A percentile compares a stretch with the other conserved stretches of the same genome.
These are phyloP conservation scores for Hypoxylon trugodes DNA, from an alignment of 495 filamentous ascomycete species.

Conservation along the genomic window DNA sequence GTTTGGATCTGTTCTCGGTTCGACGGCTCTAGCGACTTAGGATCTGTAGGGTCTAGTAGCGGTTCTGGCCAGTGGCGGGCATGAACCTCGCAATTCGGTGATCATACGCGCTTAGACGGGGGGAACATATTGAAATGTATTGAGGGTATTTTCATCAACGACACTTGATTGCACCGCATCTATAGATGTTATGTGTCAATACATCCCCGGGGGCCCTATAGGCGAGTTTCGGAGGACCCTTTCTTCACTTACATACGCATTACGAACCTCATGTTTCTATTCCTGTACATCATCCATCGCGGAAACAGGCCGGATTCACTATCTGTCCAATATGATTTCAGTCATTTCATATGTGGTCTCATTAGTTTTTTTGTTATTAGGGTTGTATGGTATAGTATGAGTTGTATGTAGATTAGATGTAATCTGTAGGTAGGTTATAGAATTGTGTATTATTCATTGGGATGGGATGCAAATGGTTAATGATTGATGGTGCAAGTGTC, in stretches of 20 bases:
- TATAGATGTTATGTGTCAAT: slow-evolving; percentile 31
- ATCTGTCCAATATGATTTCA: no score
- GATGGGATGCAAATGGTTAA: no score
- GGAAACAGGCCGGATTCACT: no score
- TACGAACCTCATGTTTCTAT: slow-evolving; percentile 28
- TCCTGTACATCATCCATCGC: slow-evolving; percentile 9
- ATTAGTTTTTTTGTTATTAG: no score
- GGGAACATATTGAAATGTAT: no score
- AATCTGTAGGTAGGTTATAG: no score
- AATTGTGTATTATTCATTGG: no score
- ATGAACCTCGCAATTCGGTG: slow-evolving; percentile 7
- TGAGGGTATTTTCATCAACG: slow-evolving; percentile 14
- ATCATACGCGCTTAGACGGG: slow-evolving; percentile 34
- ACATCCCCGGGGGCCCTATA: slow-evolving; percentile 10
- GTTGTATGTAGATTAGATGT: no score
- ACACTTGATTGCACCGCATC: slow-evolving; percentile 17
- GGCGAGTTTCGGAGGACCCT: slow-evolving; percentile 26
- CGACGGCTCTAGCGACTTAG: slow-evolving; percentile 21
- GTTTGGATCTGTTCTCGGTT: slow-evolving; percentile 10
- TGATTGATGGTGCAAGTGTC: no score
- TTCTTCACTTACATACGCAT: slow-evolving; percentile 11
- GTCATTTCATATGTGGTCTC: no score
- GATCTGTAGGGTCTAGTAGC: slow-evolving; percentile 23
- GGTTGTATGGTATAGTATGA: no score
- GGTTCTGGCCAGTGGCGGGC: slow-evolving; percentile 23